A percentile compares a stretch with the other conserved stretches of the same genome.
These are phyloP conservation scores for Quillaja saponaria DNA, from an alignment of 306 rosid species.

Conservation along the genomic window DNA sequence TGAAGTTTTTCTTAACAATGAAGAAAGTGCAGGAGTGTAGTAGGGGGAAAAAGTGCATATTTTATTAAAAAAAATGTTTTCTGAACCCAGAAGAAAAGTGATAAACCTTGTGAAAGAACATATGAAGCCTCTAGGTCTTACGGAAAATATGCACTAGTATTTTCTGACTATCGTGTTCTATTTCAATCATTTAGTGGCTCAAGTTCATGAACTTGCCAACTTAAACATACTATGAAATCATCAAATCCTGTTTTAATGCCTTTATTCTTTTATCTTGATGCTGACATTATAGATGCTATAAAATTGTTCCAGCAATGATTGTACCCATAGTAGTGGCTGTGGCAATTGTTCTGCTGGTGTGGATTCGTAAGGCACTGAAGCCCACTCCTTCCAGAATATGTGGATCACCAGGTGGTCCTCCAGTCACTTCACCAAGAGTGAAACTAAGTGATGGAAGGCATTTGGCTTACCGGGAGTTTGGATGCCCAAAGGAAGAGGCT, in stretches of 20 bases:
- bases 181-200: not conserved
- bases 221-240: not conserved
- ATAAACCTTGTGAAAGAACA: no score
- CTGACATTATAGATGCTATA: not conserved
- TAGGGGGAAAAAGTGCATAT: no score
- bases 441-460: slow-evolving; percentile 71
- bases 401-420: slow-evolving; percentile 67
- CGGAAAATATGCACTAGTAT: not conserved
- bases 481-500: slow-evolving; percentile 69
- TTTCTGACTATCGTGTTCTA: not conserved
- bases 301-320: slow-evolving; percentile 66
- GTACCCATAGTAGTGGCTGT: slow-evolving; percentile 49
- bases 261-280: not conserved
- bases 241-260: not conserved
- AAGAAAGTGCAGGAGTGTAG: no score
- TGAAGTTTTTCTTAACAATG: no score
- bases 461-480: slow-evolving; percentile 73
- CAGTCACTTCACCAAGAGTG: slow-evolving; percentile 64
- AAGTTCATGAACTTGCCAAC: not conserved
- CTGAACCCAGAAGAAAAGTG: no score
- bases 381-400: slow-evolving; percentile 67
- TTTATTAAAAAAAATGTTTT: no score
- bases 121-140: not conserved
- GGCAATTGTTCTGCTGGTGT: slow-evolving; percentile 53
- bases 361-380: slow-evolving; percentile 51